A percentile compares a stretch with the other conserved stretches of the same genome.
These are phyloP conservation scores for Arthroderma sp. DNA, from an alignment of 2,329 filamentous ascomycete genomes.

Conservation along the genomic window DNA sequence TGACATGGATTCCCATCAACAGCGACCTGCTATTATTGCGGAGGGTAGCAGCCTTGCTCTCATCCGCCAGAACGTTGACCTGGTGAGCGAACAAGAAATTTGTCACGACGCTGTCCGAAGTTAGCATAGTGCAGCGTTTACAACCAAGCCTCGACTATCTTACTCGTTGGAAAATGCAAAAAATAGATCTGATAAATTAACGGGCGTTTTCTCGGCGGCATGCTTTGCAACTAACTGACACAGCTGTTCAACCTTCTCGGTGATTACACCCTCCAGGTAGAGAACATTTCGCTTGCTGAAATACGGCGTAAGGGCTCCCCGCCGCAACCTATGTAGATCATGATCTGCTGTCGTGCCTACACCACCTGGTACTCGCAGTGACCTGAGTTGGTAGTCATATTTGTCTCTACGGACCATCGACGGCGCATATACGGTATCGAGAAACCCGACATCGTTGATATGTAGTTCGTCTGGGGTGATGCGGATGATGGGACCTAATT, in stretches of 20 bases:
- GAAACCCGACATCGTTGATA: constrained; percentile 10
- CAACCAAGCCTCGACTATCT: too few species aligned
- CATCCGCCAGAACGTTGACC: too few species aligned
- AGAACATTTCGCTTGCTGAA: background rate
- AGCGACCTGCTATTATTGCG: too few species aligned
- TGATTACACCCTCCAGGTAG: background rate
- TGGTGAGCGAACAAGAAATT: too few species aligned
- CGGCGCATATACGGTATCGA: background rate
- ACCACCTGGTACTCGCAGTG: constrained; percentile 15
- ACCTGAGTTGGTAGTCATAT: constrained; percentile 13
- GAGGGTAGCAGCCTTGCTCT: too few species aligned
- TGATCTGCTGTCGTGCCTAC: constrained; percentile 14
- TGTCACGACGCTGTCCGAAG: too few species aligned
- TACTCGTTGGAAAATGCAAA: too few species aligned
- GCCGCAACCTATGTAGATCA: constrained; percentile 13
- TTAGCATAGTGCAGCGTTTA: too few species aligned
- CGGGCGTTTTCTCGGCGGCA: too few species aligned
- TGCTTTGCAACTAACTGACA: too few species aligned
- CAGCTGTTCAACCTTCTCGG: background rate
- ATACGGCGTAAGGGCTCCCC: constrained; percentile 9
- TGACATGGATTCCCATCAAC: too few species aligned
- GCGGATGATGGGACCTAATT: constrained; percentile 12
- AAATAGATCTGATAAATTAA: too few species aligned
- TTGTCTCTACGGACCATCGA: constrained; percentile 9
- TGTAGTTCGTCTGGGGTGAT: constrained; percentile 15